phyloP scores from a whole-genome alignment of 495 filamentous ascomycete genomes.

The Cenococcum geophilum region DNA sequence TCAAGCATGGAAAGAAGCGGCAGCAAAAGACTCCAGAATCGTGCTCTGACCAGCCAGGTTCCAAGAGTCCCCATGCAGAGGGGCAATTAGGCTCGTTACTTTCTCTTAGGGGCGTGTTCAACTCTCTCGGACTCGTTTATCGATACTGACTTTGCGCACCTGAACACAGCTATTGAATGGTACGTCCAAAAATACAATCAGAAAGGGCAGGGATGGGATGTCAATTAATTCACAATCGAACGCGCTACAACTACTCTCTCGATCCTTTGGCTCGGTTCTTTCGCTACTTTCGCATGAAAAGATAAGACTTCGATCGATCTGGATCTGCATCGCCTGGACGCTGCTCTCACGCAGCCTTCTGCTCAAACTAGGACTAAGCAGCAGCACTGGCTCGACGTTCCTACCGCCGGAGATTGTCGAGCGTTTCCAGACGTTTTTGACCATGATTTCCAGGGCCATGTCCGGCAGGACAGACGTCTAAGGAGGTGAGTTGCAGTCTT shows the following conservation, averaged over 20 bases:
- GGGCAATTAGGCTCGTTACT: not conserved
- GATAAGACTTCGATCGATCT: not conserved
- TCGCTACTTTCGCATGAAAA: not conserved
- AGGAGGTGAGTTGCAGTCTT: not conserved
- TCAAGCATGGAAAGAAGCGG: not conserved
- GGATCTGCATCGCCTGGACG: slow-evolving; percentile 13
- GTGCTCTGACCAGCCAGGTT: not conserved
- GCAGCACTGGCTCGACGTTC: slow-evolving; percentile 15
- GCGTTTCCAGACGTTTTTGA: slow-evolving; percentile 15
- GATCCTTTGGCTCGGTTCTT: slow-evolving; percentile 1
- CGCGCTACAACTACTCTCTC: slow-evolving; percentile 7
- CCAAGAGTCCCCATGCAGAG: not conserved
- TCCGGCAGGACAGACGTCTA: not conserved
- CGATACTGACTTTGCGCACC: not conserved
- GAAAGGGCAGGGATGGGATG: not conserved
- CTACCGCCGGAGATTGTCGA: slow-evolving; percentile 17
- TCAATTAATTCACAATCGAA: slow-evolving; percentile 5
- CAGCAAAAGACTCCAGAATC: not conserved
- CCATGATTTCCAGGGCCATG: not conserved
- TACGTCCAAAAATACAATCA: slow-evolving; percentile 10
- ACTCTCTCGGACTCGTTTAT: slow-evolving; percentile 8
- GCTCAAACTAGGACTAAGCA: slow-evolving; percentile 14
- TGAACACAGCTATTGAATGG: slow-evolving; percentile 3
- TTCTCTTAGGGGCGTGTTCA: not conserved
- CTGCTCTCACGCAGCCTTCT: slow-evolving; percentile 13